Conservation (phyloP, 106 monocot genomes). For the Dendrobium catenatum region DNA sequence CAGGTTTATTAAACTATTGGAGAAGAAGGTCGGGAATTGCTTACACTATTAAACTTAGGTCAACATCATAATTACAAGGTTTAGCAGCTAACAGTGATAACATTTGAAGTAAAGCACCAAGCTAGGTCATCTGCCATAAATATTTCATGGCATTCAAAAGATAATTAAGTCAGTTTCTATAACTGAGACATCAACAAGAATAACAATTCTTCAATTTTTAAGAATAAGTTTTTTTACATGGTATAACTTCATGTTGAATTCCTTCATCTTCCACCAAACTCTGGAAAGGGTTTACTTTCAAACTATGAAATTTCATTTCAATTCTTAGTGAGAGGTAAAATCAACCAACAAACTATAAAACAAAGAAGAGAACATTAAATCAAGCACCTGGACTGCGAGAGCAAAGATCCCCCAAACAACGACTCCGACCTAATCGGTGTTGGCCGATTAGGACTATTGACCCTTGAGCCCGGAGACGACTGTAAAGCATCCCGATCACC, state of each 20-base stretch:
- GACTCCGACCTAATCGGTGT: constrained; percentile 14
- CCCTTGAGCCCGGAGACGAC: constrained; percentile 34
- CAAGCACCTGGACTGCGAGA: constrained; percentile 31
- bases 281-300: neutral
- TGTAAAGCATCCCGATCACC: constrained; percentile 17
- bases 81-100: neutral
- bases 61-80: neutral
- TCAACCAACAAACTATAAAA: neutral
- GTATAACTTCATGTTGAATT: neutral
- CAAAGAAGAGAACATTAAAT: neutral
- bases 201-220: neutral
- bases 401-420: constrained; percentile 6
- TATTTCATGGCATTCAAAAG: neutral
- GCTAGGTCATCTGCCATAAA: neutral
- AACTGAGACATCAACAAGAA: neutral
- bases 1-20: neutral
- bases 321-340: neutral
- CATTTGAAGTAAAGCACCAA: neutral
- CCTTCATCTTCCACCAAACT: neutral
- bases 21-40: neutral
- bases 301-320: neutral
- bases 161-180: neutral
- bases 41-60: neutral
- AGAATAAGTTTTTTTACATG: neutral
- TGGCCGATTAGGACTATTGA: constrained; percentile 36